Percentiles rank a stretch among this genome's conserved stretches.
Conservation (phyloP, 2,329 filamentous ascomycete genomes). For the Exophiala oligosperma region DNA sequence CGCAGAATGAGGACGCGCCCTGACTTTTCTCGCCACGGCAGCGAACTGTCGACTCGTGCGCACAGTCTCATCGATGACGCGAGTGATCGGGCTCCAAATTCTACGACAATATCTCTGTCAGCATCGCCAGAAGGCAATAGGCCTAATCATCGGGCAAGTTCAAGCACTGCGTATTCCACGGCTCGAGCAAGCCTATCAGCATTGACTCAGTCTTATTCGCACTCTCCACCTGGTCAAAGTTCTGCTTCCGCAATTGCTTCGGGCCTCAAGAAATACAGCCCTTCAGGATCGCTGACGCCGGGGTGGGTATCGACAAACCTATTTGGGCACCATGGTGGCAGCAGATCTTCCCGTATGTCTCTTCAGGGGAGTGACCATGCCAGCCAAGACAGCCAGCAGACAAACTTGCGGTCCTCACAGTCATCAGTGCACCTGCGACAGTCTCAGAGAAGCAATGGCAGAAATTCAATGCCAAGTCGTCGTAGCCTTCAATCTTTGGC, state of each 20-base stretch:
- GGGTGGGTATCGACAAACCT: slow-evolving; percentile 21
- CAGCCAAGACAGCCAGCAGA: slow-evolving; percentile 21
- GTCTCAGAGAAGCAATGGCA: slow-evolving; percentile 17
- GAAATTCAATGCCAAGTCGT: slow-evolving; percentile 11
- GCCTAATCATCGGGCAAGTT: slow-evolving; percentile 15
- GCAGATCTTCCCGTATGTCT: slow-evolving; percentile 11
- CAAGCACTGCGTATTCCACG: slow-evolving; percentile 16
- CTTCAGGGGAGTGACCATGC: slow-evolving; percentile 17
- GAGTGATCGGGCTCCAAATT: slow-evolving; percentile 21
- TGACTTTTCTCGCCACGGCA: slow-evolving; percentile 8
- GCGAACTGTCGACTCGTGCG: slow-evolving; percentile 22
- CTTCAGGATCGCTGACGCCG: slow-evolving; percentile 24
- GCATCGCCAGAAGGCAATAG: slow-evolving; percentile 29
- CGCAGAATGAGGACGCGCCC: slow-evolving; percentile 8
- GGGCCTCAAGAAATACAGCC: slow-evolving; percentile 27
- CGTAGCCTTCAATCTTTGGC: slow-evolving; percentile 37
- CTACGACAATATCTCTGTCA: slow-evolving; percentile 24
- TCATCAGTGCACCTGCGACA: slow-evolving; percentile 10
- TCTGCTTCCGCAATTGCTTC: slow-evolving; percentile 12
- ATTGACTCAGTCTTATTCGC: slow-evolving; percentile 28
- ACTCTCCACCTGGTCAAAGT: slow-evolving; percentile 28
- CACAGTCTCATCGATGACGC: slow-evolving; percentile 23
- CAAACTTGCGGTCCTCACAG: slow-evolving; percentile 11
- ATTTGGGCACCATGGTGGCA: slow-evolving; percentile 18
- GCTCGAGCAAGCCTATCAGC: slow-evolving; percentile 28